Conservation (phyloP, 352 stramenopile genomes). For the Halophytophthora polymorphica region DNA sequence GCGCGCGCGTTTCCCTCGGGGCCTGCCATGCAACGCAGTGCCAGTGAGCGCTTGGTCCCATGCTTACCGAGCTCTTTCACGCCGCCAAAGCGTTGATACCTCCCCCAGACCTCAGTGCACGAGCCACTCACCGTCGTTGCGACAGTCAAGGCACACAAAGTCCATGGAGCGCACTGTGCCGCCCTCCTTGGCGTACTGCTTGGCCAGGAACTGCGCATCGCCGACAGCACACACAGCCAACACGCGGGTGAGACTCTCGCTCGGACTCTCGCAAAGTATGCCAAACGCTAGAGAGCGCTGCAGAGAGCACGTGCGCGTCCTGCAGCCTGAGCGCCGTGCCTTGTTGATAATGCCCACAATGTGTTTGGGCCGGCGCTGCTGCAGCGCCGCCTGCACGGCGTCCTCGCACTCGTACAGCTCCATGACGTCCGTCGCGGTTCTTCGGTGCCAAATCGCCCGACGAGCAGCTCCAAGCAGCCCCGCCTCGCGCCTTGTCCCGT, state of each 20-base stretch:
- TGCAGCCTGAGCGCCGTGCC: constrained; percentile 14
- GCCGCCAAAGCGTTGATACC: background rate
- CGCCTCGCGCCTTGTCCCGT: too few relatives aligned
- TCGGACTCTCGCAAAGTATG: background rate
- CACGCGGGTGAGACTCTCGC: background rate
- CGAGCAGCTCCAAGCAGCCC: too few relatives aligned
- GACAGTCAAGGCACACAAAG: constrained; percentile 79
- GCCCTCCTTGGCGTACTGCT: constrained; percentile 31
- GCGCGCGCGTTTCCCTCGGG: constrained; percentile 70
- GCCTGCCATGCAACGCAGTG: constrained; percentile 25
- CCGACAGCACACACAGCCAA: constrained; percentile 5
- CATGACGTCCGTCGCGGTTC: constrained; percentile 27
- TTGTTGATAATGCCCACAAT: constrained; percentile 81
- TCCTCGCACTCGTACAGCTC: constrained; percentile 78
- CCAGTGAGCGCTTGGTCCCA: background rate
- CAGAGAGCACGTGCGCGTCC: background rate
- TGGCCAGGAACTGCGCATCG: constrained; percentile 39
- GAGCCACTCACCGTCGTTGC: constrained; percentile 43
- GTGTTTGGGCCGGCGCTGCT: constrained; percentile 57
- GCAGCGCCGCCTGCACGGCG: constrained; percentile 71
- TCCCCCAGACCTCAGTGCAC: too few relatives aligned
- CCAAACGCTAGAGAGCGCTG: too few relatives aligned
- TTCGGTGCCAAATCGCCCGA: background rate
- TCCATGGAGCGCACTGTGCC: constrained; percentile 35
- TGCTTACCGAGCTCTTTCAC: background rate